A percentile compares a stretch with the other conserved stretches of the same genome.
Evolutionary conservation across 140 eudicot genomes (phyloP).

Genomic region (Stevia rebaudiana): DNA sequence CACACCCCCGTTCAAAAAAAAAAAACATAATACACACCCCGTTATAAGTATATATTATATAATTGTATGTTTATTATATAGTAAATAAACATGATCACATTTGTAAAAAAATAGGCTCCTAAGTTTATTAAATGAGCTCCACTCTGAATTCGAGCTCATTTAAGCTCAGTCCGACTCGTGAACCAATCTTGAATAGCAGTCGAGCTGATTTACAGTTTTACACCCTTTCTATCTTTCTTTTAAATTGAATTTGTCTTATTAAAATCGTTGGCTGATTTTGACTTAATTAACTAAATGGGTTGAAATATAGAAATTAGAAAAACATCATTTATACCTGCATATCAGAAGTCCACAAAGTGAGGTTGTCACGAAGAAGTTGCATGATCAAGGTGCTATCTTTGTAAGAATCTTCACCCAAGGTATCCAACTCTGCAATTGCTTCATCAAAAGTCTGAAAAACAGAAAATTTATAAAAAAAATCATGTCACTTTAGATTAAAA

Average conservation of each 20-base stretch:
- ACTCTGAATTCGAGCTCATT: too few relatives aligned
- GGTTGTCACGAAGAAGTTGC: constrained; percentile 85
- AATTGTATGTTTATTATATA: too few relatives aligned
- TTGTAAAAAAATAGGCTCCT: too few relatives aligned
- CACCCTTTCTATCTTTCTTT: background rate
- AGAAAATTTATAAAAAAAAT: background rate
- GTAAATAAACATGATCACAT: too few relatives aligned
- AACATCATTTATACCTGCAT: constrained; percentile 52
- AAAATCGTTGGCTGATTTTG: background rate
- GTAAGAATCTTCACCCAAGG: constrained; percentile 77
- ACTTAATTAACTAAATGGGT: background rate
- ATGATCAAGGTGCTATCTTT: constrained; percentile 83
- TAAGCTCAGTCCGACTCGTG: too few relatives aligned
- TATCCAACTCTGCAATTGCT: constrained; percentile 75
- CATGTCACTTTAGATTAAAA: background rate
- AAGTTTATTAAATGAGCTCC: too few relatives aligned
- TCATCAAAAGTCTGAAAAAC: constrained; percentile 64
- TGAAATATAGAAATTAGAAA: background rate
- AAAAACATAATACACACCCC: too few relatives aligned
- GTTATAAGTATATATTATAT: too few relatives aligned
- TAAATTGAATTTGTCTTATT: too few relatives aligned
- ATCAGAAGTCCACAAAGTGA: constrained; percentile 77
- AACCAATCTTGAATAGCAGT: too few relatives aligned
- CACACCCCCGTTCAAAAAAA: too few relatives aligned
- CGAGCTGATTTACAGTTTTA: background rate